Conservation (phyloP, 331 rosid species). For the Cydonia oblonga region DNA sequence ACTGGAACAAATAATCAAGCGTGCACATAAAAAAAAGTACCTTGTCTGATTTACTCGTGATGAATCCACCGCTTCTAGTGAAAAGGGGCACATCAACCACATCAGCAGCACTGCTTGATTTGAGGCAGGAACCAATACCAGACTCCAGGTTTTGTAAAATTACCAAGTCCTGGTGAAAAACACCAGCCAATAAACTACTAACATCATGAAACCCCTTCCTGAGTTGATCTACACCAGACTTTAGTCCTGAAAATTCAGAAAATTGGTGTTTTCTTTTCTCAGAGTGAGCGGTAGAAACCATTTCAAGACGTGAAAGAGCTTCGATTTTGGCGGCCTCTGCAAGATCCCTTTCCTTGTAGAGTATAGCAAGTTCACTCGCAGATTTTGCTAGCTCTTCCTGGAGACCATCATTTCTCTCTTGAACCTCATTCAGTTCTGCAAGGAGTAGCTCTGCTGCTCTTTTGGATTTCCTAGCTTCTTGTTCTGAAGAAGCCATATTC, state of each 20-base stretch:
- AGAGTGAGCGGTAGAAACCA: slow-evolving; percentile 37
- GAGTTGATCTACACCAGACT: slow-evolving; percentile 51
- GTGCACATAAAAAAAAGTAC: slow-evolving; percentile 16
- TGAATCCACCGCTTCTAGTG: slow-evolving; percentile 18
- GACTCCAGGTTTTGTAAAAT: slow-evolving; percentile 47
- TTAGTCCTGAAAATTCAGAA: slow-evolving; percentile 49
- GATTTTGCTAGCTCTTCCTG: slow-evolving; percentile 75
- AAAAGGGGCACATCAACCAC: slow-evolving; percentile 28
- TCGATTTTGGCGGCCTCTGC: slow-evolving; percentile 61
- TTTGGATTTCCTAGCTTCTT: slow-evolving; percentile 66
- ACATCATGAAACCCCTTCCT: slow-evolving; percentile 50
- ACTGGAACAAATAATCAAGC: neutral
- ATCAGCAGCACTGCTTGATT: slow-evolving; percentile 26
- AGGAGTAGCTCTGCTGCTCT: slow-evolving; percentile 87
- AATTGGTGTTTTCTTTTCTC: slow-evolving; percentile 43
- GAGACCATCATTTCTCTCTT: slow-evolving; percentile 88
- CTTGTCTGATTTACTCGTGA: slow-evolving; percentile 34
- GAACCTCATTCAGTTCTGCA: slow-evolving; percentile 93
- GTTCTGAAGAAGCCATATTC: slow-evolving; percentile 50
- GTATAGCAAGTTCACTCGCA: slow-evolving; percentile 45
- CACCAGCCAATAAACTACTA: slow-evolving; percentile 34
- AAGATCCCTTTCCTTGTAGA: slow-evolving; percentile 53
- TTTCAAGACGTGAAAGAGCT: slow-evolving; percentile 56
- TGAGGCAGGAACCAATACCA: slow-evolving; percentile 43
- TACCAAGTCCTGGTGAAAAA: slow-evolving; percentile 47